Evolutionary conservation across 108 stramenopile species (phyloP).

Genomic region (Fistulifera pelliculosa): DNA sequence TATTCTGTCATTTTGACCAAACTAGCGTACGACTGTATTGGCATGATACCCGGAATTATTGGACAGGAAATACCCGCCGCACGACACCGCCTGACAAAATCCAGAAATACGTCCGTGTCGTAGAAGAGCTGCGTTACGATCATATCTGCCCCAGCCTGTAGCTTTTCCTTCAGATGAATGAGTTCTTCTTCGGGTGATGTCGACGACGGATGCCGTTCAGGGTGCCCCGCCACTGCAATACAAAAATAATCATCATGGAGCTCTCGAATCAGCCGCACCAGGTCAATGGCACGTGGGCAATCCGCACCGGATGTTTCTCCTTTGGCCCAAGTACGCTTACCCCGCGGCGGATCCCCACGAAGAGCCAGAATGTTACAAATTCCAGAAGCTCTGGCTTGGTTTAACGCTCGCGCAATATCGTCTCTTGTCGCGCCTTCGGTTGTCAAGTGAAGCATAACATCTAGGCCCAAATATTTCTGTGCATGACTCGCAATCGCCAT

Average conservation of each 20-base stretch:
- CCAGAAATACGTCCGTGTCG: conserved; percentile 69
- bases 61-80: conserved; percentile 78
- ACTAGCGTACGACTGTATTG: conserved; percentile 83
- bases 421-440: conserved; percentile 75
- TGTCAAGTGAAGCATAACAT: conserved; percentile 89
- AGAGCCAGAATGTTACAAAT: conserved; percentile 88
- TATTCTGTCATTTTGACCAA: conserved; percentile 78
- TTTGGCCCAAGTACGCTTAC: conserved; percentile 66
- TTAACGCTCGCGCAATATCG: conserved; percentile 32
- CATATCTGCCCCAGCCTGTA: conserved; percentile 93
- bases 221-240: conserved; percentile 92
- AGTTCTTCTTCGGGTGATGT: conserved; percentile 57
- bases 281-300: conserved; percentile 79
- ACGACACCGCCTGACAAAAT: conserved; percentile 69
- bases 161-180: conserved; percentile 83
- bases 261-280: conserved; percentile 82
- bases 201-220: conserved; percentile 88
- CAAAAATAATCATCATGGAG: conserved; percentile 92
- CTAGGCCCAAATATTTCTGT: conserved; percentile 78
- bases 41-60: conserved; percentile 92
- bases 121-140: conserved; percentile 96
- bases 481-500: conserved; percentile 78
- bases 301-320: conserved; percentile 63
- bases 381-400: conserved; percentile 53
- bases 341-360: conserved; percentile 91